Evolutionary conservation across 805 yeast genomes (phyloP).

Genomic region (Lachancea fermentati): DNA sequence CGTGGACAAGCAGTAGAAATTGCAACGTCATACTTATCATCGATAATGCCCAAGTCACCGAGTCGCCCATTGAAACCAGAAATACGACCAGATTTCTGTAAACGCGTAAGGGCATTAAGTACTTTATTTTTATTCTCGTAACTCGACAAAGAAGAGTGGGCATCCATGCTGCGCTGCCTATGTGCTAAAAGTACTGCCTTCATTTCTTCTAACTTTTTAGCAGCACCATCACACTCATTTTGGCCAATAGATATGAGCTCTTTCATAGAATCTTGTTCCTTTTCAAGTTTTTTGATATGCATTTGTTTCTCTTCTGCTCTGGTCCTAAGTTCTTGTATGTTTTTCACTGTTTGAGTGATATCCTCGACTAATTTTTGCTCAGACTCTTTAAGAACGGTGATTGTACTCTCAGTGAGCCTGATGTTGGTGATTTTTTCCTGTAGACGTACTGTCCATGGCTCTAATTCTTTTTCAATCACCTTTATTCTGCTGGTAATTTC

Average conservation of each 20-base stretch:
- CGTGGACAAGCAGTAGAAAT: conserved; percentile 92
- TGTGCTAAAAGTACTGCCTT: conserved; percentile 45
- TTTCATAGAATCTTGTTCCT: conserved; percentile 43
- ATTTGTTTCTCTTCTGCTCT: conserved; percentile 47
- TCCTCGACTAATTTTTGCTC: conserved; percentile 41
- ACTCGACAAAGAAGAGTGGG: conserved; percentile 50
- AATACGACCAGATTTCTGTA: conserved; percentile 77
- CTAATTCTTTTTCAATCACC: conserved; percentile 54
- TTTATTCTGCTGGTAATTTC: conserved; percentile 62
- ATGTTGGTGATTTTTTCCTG: conserved; percentile 58
- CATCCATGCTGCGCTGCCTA: conserved; percentile 63
- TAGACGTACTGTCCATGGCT: conserved; percentile 76
- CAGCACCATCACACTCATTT: conserved; percentile 47
- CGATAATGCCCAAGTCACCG: conserved; percentile 90
- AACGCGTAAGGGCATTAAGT: conserved; percentile 55
- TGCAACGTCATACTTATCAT: conserved; percentile 84
- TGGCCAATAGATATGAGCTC: conserved; percentile 57
- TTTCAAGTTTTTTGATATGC: conserved; percentile 40
- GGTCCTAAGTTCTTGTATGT: conserved; percentile 39
- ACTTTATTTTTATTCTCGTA: conserved; percentile 70
- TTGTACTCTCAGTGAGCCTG: conserved; percentile 56
- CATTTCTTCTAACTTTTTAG: conserved; percentile 45
- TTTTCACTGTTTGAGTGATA: conserved; percentile 34
- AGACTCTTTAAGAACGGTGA: conserved; percentile 52
- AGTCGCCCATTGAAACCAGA: conserved; percentile 83